Conservation (phyloP, 2,329 filamentous ascomycete species). For the Fusarium sp. region DNA sequence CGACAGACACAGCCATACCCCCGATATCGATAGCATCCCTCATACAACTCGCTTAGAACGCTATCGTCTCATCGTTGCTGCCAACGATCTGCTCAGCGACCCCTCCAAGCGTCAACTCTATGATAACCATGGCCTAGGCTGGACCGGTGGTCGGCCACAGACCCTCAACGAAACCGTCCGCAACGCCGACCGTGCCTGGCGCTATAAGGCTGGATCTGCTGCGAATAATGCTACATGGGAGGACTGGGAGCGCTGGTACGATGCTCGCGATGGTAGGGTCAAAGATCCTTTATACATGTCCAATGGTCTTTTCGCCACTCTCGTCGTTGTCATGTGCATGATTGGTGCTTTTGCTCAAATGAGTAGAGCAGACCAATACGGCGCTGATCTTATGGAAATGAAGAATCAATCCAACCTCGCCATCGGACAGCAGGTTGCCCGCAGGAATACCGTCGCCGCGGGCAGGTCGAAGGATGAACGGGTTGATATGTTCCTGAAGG, state of each 20-base stretch:
- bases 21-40: conserved; percentile 53
- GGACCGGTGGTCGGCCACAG: conserved; percentile 74
- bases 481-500: conserved; percentile 82
- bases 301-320: conserved; percentile 79
- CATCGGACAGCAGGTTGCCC: conserved; percentile 72
- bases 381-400: conserved; percentile 74
- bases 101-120: conserved; percentile 84
- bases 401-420: conserved; percentile 76
- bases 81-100: conserved; percentile 90
- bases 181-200: conserved; percentile 64
- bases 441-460: conserved; percentile 67
- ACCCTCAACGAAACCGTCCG: conserved; percentile 59
- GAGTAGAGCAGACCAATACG: conserved; percentile 75
- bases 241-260: conserved; percentile 91
- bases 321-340: conserved; percentile 79
- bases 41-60: conserved; percentile 81
- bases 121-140: conserved; percentile 86
- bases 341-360: conserved; percentile 81
- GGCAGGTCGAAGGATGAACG: conserved; percentile 73
- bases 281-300: conserved; percentile 76
- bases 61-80: conserved; percentile 89
- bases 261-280: conserved; percentile 63
- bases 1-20: conserved; percentile 69
- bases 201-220: conserved; percentile 62
- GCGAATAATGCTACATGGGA: conserved; percentile 94